Evolutionary conservation across 176 grass and related monocot genomes (phyloP).

Genomic region (Stipa capillata): DNA sequence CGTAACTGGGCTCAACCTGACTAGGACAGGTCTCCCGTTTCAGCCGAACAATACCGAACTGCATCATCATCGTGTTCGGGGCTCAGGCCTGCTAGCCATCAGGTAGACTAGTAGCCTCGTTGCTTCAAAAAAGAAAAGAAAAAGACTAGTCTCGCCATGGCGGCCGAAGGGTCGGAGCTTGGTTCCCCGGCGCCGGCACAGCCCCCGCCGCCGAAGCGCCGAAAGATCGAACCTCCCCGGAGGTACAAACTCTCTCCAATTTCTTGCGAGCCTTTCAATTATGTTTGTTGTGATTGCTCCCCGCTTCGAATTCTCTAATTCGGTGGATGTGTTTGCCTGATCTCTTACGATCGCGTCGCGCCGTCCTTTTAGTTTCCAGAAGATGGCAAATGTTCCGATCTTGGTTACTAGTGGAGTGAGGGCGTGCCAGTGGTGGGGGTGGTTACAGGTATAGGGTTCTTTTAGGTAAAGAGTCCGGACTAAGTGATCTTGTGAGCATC

Average conservation of each 20-base stretch:
- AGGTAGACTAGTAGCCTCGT: no score
- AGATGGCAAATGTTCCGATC: neutral
- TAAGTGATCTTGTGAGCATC: slow-evolving; percentile 26
- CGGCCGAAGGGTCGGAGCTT: slow-evolving; percentile 7
- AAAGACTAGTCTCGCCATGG: neutral
- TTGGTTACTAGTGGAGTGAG: neutral
- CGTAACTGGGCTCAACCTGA: no score
- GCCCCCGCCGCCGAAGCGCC: slow-evolving; percentile 29
- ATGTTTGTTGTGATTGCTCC: neutral
- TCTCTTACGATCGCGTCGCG: neutral
- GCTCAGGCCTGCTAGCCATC: no score
- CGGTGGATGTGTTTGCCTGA: slow-evolving; percentile 4
- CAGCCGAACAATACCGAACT: no score
- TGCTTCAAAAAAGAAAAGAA: no score
- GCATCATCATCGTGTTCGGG: no score
- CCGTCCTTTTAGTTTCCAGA: neutral
- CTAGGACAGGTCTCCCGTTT: no score
- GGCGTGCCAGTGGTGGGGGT: neutral
- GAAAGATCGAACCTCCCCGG: slow-evolving; percentile 33
- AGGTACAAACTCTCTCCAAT: neutral
- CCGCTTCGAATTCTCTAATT: neutral
- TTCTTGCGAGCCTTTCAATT: neutral
- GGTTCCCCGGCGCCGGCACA: slow-evolving; percentile 1
- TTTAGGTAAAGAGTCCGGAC: slow-evolving; percentile 33
- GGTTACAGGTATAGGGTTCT: slow-evolving; percentile 18